Conservation (phyloP, 2,329 filamentous ascomycete species). For the Diatrype stigma region DNA sequence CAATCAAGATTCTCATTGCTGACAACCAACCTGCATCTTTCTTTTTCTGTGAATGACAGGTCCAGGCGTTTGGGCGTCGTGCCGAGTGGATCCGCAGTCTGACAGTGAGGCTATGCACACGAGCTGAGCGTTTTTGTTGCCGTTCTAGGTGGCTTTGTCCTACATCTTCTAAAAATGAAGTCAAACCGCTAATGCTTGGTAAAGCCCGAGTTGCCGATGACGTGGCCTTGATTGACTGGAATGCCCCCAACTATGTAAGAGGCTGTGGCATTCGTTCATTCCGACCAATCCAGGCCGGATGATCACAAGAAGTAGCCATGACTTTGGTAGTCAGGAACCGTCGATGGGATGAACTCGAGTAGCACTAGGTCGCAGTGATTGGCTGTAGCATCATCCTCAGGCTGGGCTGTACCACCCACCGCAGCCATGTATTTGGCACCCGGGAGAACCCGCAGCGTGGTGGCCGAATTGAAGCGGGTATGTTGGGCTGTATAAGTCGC, state of each 20-base stretch:
- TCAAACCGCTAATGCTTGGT: background rate
- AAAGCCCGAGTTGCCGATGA: background rate
- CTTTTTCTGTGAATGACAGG: background rate
- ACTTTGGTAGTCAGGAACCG: background rate
- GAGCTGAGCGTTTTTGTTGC: background rate
- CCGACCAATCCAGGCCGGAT: background rate
- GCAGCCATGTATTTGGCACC: background rate
- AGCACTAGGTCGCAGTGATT: background rate
- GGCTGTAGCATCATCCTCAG: background rate
- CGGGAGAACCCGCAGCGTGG: background rate
- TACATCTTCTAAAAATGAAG: background rate
- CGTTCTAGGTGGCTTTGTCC: background rate
- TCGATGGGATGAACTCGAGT: background rate
- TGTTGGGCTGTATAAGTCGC: background rate
- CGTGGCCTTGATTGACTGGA: background rate
- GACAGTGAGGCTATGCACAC: background rate
- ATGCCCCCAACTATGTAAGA: background rate
- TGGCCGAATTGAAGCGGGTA: background rate
- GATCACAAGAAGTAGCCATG: background rate
- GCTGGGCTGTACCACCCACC: background rate
- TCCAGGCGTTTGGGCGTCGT: background rate
- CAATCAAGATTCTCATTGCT: background rate
- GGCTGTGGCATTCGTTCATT: background rate
- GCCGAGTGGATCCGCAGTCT: background rate
- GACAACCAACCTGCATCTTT: background rate